Conservation (phyloP, 257 asterid species). For the Marsdenia floribunda region DNA sequence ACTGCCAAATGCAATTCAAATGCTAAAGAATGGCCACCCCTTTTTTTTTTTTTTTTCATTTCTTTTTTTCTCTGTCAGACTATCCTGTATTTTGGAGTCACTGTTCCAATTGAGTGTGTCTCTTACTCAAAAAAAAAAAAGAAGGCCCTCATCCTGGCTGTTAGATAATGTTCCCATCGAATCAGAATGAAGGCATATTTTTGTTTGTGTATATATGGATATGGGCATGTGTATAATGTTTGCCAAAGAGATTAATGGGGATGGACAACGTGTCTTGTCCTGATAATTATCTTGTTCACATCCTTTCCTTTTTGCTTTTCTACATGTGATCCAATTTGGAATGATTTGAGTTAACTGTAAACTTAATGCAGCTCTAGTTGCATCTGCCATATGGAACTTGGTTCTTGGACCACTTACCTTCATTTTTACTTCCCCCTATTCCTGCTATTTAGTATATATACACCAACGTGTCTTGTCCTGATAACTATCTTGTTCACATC, state of each 20-base stretch:
- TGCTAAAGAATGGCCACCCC: background rate
- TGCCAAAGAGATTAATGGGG: background rate
- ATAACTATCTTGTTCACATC: background rate
- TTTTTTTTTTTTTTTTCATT: no score
- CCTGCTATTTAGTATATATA: background rate
- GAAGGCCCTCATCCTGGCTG: no score
- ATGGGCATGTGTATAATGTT: conserved; percentile 7
- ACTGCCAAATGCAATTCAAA: background rate
- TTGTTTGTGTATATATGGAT: background rate
- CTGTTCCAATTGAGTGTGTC: no score
- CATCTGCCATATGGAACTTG: background rate
- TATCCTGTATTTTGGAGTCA: no score
- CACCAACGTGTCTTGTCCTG: background rate
- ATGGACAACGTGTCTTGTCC: background rate
- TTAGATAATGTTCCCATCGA: no score
- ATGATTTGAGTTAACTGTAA: background rate
- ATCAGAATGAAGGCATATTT: background rate
- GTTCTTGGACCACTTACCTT: background rate
- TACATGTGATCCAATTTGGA: background rate
- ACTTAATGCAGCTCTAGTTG: background rate
- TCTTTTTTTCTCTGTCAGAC: no score
- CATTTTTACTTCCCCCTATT: background rate
- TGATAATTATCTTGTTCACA: conserved; percentile 1
- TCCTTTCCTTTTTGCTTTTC: background rate
- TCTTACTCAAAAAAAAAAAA: no score